A percentile compares a stretch with the other conserved stretches of the same genome.
Evolutionary conservation across 768 basidiomycete genomes (phyloP).

Genomic region (Amanita brunnescens): DNA sequence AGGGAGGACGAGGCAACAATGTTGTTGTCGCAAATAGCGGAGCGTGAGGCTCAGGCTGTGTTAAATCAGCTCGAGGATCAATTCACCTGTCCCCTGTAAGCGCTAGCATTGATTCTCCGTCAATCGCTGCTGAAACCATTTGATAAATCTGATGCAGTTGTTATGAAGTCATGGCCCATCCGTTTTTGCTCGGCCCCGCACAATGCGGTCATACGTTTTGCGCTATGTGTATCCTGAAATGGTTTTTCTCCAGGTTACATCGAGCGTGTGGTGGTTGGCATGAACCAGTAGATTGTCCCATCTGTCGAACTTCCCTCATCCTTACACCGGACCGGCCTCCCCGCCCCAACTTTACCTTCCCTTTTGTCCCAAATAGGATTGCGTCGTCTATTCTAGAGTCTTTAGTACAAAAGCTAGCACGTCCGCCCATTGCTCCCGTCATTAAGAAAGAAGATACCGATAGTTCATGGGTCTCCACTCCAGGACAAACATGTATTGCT

Average conservation of each 20-base stretch:
- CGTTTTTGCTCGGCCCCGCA: constrained; percentile 44
- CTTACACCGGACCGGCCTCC: constrained; percentile 45
- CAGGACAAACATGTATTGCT: constrained; percentile 20
- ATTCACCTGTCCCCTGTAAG: constrained; percentile 59
- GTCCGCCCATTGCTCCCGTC: constrained; percentile 24
- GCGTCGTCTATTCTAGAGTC: constrained; percentile 43
- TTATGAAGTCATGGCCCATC: constrained; percentile 56
- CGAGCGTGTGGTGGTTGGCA: constrained; percentile 59
- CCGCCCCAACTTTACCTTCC: constrained; percentile 42
- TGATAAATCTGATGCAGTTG: constrained; percentile 33
- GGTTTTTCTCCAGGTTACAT: constrained; percentile 63
- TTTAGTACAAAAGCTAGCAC: constrained; percentile 40
- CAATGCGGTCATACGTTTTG: constrained; percentile 65
- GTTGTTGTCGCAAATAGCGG: constrained; percentile 32
- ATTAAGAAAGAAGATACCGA: constrained; percentile 36
- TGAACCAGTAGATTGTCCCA: constrained; percentile 56
- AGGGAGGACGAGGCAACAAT: constrained; percentile 33
- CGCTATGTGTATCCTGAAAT: constrained; percentile 55
- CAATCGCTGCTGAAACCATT: not conserved
- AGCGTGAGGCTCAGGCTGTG: constrained; percentile 32
- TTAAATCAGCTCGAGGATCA: constrained; percentile 50
- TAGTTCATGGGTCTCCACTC: constrained; percentile 26
- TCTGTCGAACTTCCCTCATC: constrained; percentile 49
- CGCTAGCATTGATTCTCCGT: constrained; percentile 5
- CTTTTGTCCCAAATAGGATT: constrained; percentile 56